Conservation (phyloP, 345 rosid genomes). For the Laguncularia racemosa region DNA sequence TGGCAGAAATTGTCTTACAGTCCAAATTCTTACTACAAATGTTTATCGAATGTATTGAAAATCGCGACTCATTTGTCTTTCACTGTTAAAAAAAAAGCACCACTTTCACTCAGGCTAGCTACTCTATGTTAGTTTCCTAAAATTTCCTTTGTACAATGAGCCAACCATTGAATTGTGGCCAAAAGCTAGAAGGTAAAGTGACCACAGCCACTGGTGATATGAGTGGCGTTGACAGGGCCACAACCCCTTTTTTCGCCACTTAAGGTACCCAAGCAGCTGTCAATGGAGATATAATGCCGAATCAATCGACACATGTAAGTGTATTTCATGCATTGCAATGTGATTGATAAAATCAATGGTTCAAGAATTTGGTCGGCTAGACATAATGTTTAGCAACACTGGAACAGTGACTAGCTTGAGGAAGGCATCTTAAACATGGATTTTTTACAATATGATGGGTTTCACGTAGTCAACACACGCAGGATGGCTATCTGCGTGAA, state of each 20-base stretch:
- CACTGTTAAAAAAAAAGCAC: too few species aligned
- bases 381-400: conserved; percentile 27
- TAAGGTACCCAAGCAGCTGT: conserved; percentile 9
- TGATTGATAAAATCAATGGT: conserved; percentile 18
- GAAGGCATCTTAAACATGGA: conserved; percentile 18
- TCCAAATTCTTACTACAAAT: too few species aligned
- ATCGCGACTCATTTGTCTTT: too few species aligned
- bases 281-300: conserved; percentile 17
- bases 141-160: too few species aligned
- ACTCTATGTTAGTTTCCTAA: too few species aligned
- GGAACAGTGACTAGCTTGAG: conserved; percentile 5
- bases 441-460: conserved; percentile 1
- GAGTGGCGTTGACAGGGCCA: conserved; percentile 12
- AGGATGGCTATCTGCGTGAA: conserved; percentile 18
- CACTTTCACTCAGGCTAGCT: too few species aligned
- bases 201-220: conserved; percentile 19
- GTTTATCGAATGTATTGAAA: too few species aligned
- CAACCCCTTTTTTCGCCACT: conserved; percentile 5
- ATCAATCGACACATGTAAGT: conserved; percentile 5
- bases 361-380: conserved; percentile 14
- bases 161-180: too few species aligned
- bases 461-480: conserved; percentile 15
- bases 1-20: too few species aligned
- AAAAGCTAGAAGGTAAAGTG: conserved; percentile 15
- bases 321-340: conserved; percentile 17